phyloP scores from a whole-genome alignment of 805 yeast genomes.

The Schwanniomyces yamadae region DNA sequence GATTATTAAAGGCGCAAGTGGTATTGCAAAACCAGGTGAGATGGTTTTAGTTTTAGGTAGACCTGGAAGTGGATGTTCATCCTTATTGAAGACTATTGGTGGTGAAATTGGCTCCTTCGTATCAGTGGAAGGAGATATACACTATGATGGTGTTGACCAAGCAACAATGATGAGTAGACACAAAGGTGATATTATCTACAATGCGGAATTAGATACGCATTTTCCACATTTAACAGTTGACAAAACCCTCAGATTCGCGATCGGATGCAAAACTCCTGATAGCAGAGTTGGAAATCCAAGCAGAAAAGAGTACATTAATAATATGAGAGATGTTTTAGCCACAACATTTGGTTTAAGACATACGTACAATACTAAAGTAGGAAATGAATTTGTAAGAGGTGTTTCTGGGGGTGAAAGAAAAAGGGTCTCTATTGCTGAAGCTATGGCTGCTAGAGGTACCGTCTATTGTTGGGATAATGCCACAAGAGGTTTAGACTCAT shows the following conservation, averaged over 20 bases:
- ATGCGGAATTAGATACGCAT: slow-evolving; percentile 67
- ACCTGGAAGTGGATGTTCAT: slow-evolving; percentile 82
- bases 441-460: slow-evolving; percentile 51
- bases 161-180: slow-evolving; percentile 49
- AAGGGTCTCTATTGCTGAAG: slow-evolving; percentile 70
- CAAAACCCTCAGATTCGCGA: slow-evolving; percentile 62
- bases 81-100: slow-evolving; percentile 62
- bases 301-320: slow-evolving; percentile 55
- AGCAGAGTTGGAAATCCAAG: slow-evolving; percentile 61
- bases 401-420: slow-evolving; percentile 74
- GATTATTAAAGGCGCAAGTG: slow-evolving; percentile 1
- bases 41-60: slow-evolving; percentile 72
- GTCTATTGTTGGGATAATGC: slow-evolving; percentile 68
- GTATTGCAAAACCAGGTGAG: slow-evolving; percentile 51
- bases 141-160: slow-evolving; percentile 56
- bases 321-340: slow-evolving; percentile 53
- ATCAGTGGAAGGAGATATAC: slow-evolving; percentile 43
- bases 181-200: slow-evolving; percentile 69
- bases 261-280: slow-evolving; percentile 59
- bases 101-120: slow-evolving; percentile 63
- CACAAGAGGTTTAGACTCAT: slow-evolving; percentile 69
- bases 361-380: slow-evolving; percentile 62
- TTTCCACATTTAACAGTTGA: slow-evolving; percentile 69
- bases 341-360: slow-evolving; percentile 58
- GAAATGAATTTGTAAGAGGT: slow-evolving; percentile 66